Evolutionary conservation across 352 stramenopile species (phyloP), one percentile per base, ranked within the genome.

Genomic region (Phytophthora pisi): DNA sequence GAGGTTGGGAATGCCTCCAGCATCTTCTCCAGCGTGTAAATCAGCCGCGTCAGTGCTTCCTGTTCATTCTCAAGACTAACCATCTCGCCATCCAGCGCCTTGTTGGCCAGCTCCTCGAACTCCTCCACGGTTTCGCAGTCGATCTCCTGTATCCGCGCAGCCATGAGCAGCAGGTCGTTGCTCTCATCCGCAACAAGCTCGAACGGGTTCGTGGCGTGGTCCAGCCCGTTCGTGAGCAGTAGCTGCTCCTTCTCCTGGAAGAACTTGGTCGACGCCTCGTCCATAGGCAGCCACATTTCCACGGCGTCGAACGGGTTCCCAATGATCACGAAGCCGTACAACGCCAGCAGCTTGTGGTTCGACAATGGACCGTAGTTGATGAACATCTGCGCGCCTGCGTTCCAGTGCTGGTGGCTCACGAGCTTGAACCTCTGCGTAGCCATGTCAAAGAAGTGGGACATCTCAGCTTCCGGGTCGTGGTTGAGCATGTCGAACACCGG

Each of bases 401-500:
- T 65, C 72, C 84, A 91, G 51, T 93, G 87, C 70, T 93, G 83
- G 62, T 92, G 79, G 43, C 74, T 91, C 40, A 90, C 79, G 20
- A 95, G 77, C 63, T 84, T 80, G 40, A 95, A 89, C 4, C 56
- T 59, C 23, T 88, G 57, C 23, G 68, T 77, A 0, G 75, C 56
- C 28, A 73, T 50, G 56, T 95, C 86, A 63, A 83, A 88, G 26
- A 78, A 82, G 67, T 95, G 87, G 4, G 69, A 81, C 78, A 93
- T 88, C 63, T 92, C 80, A 9, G 84, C 87, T 57, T 82, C 72
- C 9, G 85, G 83, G 64, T 92, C 79, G 66, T 95, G 85, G 68
- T 95, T 95, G 52, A 95, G 72, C 85, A 95, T 93, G 68, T 95
- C 87, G 45, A 95, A 95, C 24, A 95, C 87, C 0, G 87, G 87